phyloP scores from a whole-genome alignment of 2,329 filamentous ascomycete genomes.

The Zopfia rhizophila region DNA sequence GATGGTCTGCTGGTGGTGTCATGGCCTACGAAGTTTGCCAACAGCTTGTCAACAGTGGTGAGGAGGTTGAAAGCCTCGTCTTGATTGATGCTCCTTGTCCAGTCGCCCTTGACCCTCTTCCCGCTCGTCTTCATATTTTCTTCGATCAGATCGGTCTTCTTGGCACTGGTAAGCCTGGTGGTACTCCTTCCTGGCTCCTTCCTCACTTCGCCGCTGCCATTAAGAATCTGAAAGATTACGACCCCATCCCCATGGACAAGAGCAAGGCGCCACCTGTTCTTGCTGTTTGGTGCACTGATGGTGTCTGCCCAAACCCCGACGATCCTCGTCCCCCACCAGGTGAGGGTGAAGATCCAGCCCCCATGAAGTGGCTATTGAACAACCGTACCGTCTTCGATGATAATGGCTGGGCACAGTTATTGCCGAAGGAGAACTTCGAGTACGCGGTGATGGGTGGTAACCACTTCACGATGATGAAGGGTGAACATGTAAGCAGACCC shows the following conservation, averaged over 20 bases:
- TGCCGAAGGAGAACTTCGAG: constrained; percentile 69
- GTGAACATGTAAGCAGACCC: constrained; percentile 56
- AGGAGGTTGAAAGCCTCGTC: constrained; percentile 62
- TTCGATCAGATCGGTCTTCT: constrained; percentile 78
- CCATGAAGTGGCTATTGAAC: constrained; percentile 74
- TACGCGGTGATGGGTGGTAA: constrained; percentile 76
- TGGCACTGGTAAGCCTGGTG: constrained; percentile 67
- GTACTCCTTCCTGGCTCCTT: constrained; percentile 77
- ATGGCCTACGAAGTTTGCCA: constrained; percentile 63
- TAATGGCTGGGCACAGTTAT: constrained; percentile 75
- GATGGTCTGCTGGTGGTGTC: constrained; percentile 67
- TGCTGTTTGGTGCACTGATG: constrained; percentile 77
- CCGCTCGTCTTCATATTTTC: constrained; percentile 72
- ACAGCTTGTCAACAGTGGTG: constrained; percentile 59
- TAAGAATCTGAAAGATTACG: constrained; percentile 74
- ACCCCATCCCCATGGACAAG: constrained; percentile 70
- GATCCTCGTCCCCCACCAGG: constrained; percentile 74
- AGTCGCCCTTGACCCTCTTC: constrained; percentile 61
- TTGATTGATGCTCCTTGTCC: constrained; percentile 66
- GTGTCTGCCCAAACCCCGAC: constrained; percentile 73
- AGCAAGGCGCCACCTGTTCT: constrained; percentile 69
- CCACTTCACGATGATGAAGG: constrained; percentile 82
- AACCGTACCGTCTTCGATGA: constrained; percentile 77
- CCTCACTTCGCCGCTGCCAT: constrained; percentile 78
- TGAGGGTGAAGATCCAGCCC: constrained; percentile 64